Percentiles rank a stretch among this genome's conserved stretches.
Conservation (phyloP, 2,329 filamentous ascomycete genomes). For the Calonectria montana region DNA sequence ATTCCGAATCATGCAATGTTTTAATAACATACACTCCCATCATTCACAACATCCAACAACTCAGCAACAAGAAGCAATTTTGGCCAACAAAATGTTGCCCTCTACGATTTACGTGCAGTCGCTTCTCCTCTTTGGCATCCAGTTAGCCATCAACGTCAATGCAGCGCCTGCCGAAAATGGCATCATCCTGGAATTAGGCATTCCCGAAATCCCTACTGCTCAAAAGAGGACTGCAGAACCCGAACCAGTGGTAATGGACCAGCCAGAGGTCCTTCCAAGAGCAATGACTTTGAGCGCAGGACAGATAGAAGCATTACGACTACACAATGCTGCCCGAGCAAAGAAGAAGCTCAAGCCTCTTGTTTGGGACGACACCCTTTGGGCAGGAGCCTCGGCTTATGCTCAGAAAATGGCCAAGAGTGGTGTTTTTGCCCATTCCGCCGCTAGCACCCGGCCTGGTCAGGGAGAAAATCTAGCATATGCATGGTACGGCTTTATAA, state of each 20-base stretch:
- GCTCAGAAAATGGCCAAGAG: conserved; percentile 34
- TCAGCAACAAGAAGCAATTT: no score
- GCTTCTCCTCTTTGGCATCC: conserved; percentile 21
- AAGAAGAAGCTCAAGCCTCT: conserved; percentile 30
- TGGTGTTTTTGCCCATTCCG: conserved; percentile 30
- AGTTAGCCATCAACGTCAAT: background rate
- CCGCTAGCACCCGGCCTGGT: conserved; percentile 5
- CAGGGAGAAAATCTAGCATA: conserved; percentile 41
- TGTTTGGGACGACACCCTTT: conserved; percentile 29
- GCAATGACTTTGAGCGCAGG: conserved; percentile 27
- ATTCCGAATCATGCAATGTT: background rate
- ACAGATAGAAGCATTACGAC: conserved; percentile 22
- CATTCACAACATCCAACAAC: background rate
- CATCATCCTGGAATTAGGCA: background rate
- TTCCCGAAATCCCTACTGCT: background rate
- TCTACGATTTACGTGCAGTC: conserved; percentile 14
- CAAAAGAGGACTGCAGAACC: background rate
- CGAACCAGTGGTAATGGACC: background rate
- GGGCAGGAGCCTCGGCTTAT: conserved; percentile 23
- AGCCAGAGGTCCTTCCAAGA: background rate
- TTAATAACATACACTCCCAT: background rate
- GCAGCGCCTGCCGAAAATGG: conserved; percentile 16
- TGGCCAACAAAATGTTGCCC: conserved; percentile 28
- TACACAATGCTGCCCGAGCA: conserved; percentile 33
- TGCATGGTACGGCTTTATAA: conserved; percentile 20